These are phyloP conservation scores for Carpinus fangiana DNA, from an alignment of 306 rosid genomes.

Conservation along the genomic window DNA sequence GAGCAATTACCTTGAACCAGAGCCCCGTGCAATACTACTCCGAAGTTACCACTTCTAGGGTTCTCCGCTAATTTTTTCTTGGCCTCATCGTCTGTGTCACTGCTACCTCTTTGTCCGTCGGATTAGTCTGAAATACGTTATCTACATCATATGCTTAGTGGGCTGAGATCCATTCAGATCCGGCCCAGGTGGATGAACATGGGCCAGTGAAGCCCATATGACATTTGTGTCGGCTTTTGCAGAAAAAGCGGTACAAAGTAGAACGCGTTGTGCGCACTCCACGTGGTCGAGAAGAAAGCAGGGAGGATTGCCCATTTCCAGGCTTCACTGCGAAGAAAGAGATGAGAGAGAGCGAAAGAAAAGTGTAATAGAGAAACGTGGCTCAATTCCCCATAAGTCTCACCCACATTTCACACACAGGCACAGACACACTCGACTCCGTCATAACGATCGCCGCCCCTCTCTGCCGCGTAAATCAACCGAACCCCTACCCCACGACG, in stretches of 20 bases:
- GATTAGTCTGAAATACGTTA: background rate
- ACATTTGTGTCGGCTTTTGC: background rate
- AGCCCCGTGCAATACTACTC: background rate
- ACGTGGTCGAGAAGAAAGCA: slow-evolving; percentile 18
- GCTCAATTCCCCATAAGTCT: background rate
- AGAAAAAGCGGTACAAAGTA: background rate
- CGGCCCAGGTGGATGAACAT: background rate
- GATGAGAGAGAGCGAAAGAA: background rate
- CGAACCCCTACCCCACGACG: slow-evolving; percentile 26
- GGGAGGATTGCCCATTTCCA: background rate
- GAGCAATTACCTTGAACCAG: background rate
- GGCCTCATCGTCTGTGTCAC: background rate
- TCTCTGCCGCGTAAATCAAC: slow-evolving; percentile 24
- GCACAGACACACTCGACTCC: slow-evolving; percentile 27
- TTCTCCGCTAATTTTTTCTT: no score
- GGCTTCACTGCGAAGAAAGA: background rate
- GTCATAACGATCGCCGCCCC: slow-evolving; percentile 33
- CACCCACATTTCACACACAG: background rate
- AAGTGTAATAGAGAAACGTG: background rate
- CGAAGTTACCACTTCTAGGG: background rate
- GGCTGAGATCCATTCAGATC: background rate
- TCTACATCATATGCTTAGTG: background rate
- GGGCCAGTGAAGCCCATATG: background rate
- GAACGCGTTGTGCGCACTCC: slow-evolving; percentile 22
- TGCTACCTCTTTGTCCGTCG: background rate